Evolutionary conservation across 345 rosid species (phyloP).

Genomic region (Leavenworthia alabamica): DNA sequence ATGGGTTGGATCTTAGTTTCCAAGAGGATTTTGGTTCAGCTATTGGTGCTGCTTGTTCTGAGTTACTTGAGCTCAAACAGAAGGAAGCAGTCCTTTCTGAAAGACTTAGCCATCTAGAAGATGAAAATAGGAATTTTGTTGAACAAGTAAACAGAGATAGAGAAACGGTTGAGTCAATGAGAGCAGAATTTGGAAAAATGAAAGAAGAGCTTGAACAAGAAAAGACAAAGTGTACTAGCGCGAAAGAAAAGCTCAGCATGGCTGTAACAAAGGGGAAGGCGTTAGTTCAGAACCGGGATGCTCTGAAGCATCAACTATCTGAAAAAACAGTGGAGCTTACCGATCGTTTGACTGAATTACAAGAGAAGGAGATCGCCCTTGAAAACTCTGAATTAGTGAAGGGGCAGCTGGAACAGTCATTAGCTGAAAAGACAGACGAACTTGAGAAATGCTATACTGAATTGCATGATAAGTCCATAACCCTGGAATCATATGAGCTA

Average conservation of each 20-base stretch:
- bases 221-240: constrained; percentile 59
- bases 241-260: constrained; percentile 91
- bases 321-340: constrained; percentile 68
- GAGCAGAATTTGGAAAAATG: constrained; percentile 45
- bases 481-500: constrained; percentile 21
- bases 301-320: constrained; percentile 64
- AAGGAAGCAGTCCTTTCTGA: constrained; percentile 45
- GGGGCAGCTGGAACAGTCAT: constrained; percentile 28
- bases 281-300: constrained; percentile 86
- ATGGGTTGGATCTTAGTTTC: constrained; percentile 34
- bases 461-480: constrained; percentile 29
- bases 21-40: constrained; percentile 52
- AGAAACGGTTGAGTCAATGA: constrained; percentile 34
- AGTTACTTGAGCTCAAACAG: constrained; percentile 50
- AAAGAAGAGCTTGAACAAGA: constrained; percentile 73
- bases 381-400: constrained; percentile 48
- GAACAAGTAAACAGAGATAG: constrained; percentile 56
- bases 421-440: constrained; percentile 30
- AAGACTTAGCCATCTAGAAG: constrained; percentile 45
- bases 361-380: constrained; percentile 51
- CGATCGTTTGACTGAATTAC: constrained; percentile 51
- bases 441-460: constrained; percentile 56
- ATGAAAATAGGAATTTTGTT: constrained; percentile 47
- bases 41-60: constrained; percentile 54
- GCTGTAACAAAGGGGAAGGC: constrained; percentile 97